Evolutionary conservation across 1,284 basidiomycete species (phyloP).

Genomic region (Erythrobasidium hasegawianum): DNA sequence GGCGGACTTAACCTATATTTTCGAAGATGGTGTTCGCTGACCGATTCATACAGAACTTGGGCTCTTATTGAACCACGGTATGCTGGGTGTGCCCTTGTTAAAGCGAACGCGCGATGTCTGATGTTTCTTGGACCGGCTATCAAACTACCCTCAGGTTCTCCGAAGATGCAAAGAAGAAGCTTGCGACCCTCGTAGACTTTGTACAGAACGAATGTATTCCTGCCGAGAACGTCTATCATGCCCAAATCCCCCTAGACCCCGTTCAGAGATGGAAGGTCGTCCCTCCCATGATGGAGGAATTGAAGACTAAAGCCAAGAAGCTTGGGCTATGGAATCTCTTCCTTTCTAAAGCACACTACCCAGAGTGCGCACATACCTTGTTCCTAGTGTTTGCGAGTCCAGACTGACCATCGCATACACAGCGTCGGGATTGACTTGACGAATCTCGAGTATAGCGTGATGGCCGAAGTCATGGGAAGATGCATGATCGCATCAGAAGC

Average conservation of each 20-base stretch:
- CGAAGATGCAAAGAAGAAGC: conserved; percentile 75
- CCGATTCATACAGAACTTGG: conserved; percentile 45
- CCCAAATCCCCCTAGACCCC: conserved; percentile 75
- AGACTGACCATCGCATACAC: not conserved
- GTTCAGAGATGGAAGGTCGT: conserved; percentile 76
- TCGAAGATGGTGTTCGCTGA: too few species aligned
- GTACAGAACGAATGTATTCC: conserved; percentile 55
- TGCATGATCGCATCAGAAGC: conserved; percentile 43
- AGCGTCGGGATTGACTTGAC: conserved; percentile 73
- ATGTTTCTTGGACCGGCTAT: not conserved
- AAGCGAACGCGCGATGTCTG: conserved; percentile 7
- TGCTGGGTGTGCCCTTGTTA: not conserved
- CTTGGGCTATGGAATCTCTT: conserved; percentile 96
- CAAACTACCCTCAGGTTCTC: conserved; percentile 75
- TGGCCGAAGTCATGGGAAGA: conserved; percentile 90
- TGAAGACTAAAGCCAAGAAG: conserved; percentile 82
- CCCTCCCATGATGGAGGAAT: conserved; percentile 72
- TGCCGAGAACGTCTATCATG: conserved; percentile 69
- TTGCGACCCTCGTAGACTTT: conserved; percentile 78
- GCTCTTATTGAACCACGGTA: conserved; percentile 48
- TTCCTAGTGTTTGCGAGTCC: not conserved
- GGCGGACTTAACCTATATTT: not conserved
- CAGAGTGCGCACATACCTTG: conserved; percentile 47
- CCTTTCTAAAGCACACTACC: conserved; percentile 88
- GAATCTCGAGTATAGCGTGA: conserved; percentile 95